Evolutionary conservation across 331 rosid species (phyloP).

Genomic region (Quercus lobata): DNA sequence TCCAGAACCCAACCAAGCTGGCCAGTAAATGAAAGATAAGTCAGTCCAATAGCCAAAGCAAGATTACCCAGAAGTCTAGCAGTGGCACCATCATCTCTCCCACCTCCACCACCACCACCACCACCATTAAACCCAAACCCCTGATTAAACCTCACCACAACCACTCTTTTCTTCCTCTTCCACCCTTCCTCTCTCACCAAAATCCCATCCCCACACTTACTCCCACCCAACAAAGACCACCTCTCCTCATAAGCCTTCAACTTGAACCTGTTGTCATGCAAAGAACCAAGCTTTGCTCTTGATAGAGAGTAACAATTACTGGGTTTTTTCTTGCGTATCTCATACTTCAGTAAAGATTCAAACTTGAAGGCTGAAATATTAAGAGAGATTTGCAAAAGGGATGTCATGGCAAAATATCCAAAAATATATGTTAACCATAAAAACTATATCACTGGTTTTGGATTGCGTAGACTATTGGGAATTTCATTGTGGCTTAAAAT

Average conservation of each 20-base stretch:
- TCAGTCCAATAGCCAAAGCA: constrained; percentile 83
- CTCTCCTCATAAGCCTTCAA: constrained; percentile 32
- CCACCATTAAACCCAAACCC: constrained; percentile 79
- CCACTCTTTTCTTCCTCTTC: constrained; percentile 44
- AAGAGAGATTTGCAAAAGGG: constrained; percentile 39
- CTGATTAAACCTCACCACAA: constrained; percentile 60
- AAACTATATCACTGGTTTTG: constrained; percentile 15
- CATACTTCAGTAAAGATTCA: constrained; percentile 18
- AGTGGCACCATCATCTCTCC: constrained; percentile 62
- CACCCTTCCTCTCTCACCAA: constrained; percentile 31
- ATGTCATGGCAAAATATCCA: constrained; percentile 40
- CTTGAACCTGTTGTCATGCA: constrained; percentile 25
- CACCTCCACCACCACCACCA: constrained; percentile 39
- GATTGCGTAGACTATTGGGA: neutral
- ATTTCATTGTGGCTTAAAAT: constrained; percentile 10
- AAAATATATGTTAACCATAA: neutral
- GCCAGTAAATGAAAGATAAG: constrained; percentile 88
- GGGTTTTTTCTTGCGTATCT: constrained; percentile 37
- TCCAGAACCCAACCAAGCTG: constrained; percentile 97
- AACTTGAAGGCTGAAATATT: constrained; percentile 41
- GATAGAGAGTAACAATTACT: constrained; percentile 27
- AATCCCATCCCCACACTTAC: constrained; percentile 27
- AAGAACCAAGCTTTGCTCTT: constrained; percentile 31
- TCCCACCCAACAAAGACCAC: constrained; percentile 22
- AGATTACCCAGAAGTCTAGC: constrained; percentile 73